Evolutionary conservation across 371 early-diverging fungal genomes (phyloP), one percentile per base, ranked within the genome.

Genomic region (Mucor ambiguus): DNA sequence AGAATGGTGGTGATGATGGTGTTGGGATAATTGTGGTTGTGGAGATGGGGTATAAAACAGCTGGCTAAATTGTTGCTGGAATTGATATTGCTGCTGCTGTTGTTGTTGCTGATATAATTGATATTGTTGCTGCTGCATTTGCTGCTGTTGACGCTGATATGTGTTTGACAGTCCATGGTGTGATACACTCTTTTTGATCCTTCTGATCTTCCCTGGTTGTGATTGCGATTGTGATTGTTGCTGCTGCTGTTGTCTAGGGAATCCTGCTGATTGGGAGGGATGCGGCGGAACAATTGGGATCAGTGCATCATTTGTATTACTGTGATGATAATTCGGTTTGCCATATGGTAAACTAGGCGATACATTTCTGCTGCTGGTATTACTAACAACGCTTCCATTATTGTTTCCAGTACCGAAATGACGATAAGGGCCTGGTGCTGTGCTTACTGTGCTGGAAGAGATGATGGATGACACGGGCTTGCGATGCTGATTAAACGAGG

Each of bases 161-260:
- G 62, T 43, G 7, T 35, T 63, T 2, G 70, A 70, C 26, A 74
- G 18, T 6, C 67, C 67, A 52, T 66, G 70, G 14, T 54, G 44
- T 26, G 67, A 70, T 12, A 52, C 38, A 33, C 64, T 63, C 44
- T 72, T 72, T 48, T 61, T 66, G 18, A 71, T 57, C n/a, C 67
- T 37, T 24, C 62, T 49, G 7, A 62, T 58, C 32, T 68, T 68
- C 9, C 64, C 70, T 41, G 41, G 35, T 26, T 28, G 58, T 43
- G 20, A 20, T 30, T 32, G 63, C 20, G 35, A 9, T 12, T 49
- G 49, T 49, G 49, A 20, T 44, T 46, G 48, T 18, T 20, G 61
- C 4, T 24, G 38, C 33, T 33, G 33, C 22, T 52, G 64, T 35
- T 70, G 70, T 52, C 70, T 33, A 28, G 52, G 60, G 24, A 32